Evolutionary conservation across 2,329 filamentous ascomycete species (phyloP).

Genomic region (Alternaria gansuensis): DNA sequence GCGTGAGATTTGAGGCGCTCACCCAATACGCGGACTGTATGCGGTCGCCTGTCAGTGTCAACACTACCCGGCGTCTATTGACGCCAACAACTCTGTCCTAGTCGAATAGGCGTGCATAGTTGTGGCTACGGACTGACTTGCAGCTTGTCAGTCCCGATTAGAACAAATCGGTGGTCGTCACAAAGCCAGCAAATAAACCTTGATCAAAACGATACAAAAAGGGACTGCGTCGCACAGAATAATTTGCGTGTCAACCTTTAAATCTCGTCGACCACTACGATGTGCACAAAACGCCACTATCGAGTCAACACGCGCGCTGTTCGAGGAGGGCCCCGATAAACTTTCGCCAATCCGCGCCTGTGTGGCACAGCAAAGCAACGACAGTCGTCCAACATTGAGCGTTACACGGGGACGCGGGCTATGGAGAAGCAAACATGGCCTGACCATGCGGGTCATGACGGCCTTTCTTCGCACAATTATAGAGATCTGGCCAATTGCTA

Average conservation of each 20-base stretch:
- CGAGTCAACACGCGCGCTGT: conserved; percentile 24
- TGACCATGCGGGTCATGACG: conserved; percentile 23
- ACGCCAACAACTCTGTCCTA: conserved; percentile 26
- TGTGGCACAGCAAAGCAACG: conserved; percentile 36
- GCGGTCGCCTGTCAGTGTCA: conserved; percentile 37
- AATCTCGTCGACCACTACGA: conserved; percentile 19
- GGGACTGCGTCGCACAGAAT: conserved; percentile 18
- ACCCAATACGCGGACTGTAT: conserved; percentile 27
- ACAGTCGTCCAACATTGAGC: conserved; percentile 10
- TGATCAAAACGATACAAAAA: conserved; percentile 21
- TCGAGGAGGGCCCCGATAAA: conserved; percentile 22
- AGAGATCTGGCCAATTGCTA: conserved; percentile 16
- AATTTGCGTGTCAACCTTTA: conserved; percentile 15
- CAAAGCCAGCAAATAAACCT: conserved; percentile 17
- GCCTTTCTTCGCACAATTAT: conserved; percentile 20
- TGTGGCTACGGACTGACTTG: conserved; percentile 19
- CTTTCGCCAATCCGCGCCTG: conserved; percentile 25
- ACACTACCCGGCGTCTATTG: conserved; percentile 32
- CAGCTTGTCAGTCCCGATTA: conserved; percentile 31
- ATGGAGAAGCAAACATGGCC: conserved; percentile 18
- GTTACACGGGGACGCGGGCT: conserved; percentile 18
- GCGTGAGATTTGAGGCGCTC: conserved; percentile 19
- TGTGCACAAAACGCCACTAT: conserved; percentile 30
- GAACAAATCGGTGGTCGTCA: conserved; percentile 19
- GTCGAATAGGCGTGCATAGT: background rate